Percentiles rank a stretch among this genome's conserved stretches.
These are phyloP conservation scores for Xylariomycetidae sp. DNA, from an alignment of 2,329 filamentous ascomycete genomes.

Conservation along the genomic window DNA sequence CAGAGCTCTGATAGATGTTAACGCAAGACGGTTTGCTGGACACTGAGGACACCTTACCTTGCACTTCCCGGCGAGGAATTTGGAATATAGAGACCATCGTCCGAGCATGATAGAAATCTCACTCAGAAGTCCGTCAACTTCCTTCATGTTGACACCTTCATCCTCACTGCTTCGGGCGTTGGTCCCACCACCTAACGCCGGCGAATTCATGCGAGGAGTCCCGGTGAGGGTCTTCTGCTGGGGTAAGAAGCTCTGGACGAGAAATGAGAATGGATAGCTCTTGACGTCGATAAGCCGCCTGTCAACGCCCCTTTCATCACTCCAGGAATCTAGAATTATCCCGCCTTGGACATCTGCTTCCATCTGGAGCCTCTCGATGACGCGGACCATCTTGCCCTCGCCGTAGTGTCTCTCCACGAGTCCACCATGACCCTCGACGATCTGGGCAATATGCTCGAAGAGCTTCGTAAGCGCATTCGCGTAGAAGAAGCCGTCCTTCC, in stretches of 20 bases:
- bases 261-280: conserved; percentile 94
- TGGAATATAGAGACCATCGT: conserved; percentile 86
- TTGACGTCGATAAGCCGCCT: conserved; percentile 91
- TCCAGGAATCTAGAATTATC: conserved; percentile 93
- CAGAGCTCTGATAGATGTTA: conserved; percentile 42
- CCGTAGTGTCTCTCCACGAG: conserved; percentile 95
- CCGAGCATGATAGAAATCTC: conserved; percentile 91
- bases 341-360: conserved; percentile 96
- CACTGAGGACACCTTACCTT: conserved; percentile 65
- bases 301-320: conserved; percentile 79
- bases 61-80: conserved; percentile 84
- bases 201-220: conserved; percentile 70
- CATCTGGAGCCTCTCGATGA: conserved; percentile 87
- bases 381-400: conserved; percentile 84
- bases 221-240: conserved; percentile 57
- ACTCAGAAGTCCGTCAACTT: conserved; percentile 80
- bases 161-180: conserved; percentile 69
- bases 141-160: conserved; percentile 93
- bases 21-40: too few species aligned
- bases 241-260: conserved; percentile 89
- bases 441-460: conserved; percentile 96
- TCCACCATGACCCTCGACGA: conserved; percentile 85
- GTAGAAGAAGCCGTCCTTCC: conserved; percentile 83
- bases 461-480: conserved; percentile 84
- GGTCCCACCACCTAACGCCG: conserved; percentile 55